Evolutionary conservation across 2,329 filamentous ascomycete genomes (phyloP).

Genomic region (Aspergillus brunneoviolaceus): DNA sequence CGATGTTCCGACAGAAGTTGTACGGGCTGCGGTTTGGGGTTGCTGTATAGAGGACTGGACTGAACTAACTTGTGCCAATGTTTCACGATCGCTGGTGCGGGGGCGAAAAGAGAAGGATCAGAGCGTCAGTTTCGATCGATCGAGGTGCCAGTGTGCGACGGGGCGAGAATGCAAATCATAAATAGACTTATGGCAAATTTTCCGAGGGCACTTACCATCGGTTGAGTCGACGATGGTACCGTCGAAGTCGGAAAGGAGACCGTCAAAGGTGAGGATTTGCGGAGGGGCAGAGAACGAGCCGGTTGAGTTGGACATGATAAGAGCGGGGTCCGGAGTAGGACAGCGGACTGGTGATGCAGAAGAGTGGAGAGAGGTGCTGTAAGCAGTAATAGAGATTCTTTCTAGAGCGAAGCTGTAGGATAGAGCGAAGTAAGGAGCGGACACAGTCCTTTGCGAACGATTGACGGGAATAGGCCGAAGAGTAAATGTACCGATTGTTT

Average conservation of each 20-base stretch:
- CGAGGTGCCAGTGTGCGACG: neutral
- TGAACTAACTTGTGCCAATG: constrained; percentile 61
- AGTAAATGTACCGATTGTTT: neutral
- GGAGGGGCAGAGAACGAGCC: constrained; percentile 43
- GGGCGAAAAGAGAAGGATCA: neutral
- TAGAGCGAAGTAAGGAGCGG: neutral
- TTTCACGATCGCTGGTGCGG: constrained; percentile 57
- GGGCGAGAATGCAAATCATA: constrained; percentile 10
- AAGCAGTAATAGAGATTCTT: constrained; percentile 6
- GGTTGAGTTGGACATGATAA: constrained; percentile 32
- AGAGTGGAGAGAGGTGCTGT: neutral
- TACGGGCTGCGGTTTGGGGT: neutral
- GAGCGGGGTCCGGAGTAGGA: constrained; percentile 10
- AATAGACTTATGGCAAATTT: neutral
- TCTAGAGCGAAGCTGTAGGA: neutral
- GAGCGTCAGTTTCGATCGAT: neutral
- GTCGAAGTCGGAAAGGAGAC: constrained; percentile 50
- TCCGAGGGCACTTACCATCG: constrained; percentile 33
- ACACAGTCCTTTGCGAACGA: constrained; percentile 2
- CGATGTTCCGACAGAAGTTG: neutral
- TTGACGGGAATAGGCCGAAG: neutral
- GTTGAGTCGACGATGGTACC: constrained; percentile 51
- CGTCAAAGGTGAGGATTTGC: constrained; percentile 42
- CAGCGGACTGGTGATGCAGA: neutral
- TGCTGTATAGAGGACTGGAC: neutral